Percentiles rank a stretch among this genome's conserved stretches.
These are phyloP conservation scores for Rhodamnia argentea DNA, from an alignment of 345 rosid genomes.

Conservation along the genomic window DNA sequence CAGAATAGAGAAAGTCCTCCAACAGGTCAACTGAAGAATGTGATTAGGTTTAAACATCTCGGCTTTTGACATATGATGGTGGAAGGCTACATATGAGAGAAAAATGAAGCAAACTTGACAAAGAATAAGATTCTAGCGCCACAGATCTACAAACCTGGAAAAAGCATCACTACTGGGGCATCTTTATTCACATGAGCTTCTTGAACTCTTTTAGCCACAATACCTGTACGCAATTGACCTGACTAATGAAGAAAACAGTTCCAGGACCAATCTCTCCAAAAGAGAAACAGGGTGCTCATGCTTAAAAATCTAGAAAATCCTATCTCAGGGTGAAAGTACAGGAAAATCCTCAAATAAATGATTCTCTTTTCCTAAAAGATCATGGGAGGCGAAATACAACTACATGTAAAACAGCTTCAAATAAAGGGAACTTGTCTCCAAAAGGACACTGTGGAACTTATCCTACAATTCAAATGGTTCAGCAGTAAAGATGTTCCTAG, in stretches of 20 bases:
- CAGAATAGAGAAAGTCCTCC: not conserved
- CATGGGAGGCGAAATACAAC: not conserved
- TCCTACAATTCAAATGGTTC: not conserved
- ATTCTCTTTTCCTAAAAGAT: not conserved
- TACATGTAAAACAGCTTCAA: not conserved
- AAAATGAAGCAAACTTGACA: not conserved
- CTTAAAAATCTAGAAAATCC: not conserved
- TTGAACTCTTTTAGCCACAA: conserved; percentile 70
- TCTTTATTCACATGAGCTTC: conserved; percentile 60
- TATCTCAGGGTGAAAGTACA: not conserved
- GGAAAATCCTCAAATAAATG: not conserved
- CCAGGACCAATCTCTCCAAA: not conserved
- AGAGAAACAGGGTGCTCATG: not conserved
- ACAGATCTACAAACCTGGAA: conserved; percentile 49
- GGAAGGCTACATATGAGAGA: not conserved
- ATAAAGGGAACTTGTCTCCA: not conserved
- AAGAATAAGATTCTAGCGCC: not conserved
- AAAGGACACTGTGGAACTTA: not conserved
- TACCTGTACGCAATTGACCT: conserved; percentile 30
- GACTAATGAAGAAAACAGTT: not conserved
- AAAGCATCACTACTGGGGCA: conserved; percentile 84
- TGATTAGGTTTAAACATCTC: not conserved
- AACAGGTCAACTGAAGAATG: not conserved
- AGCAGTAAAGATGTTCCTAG: not conserved
- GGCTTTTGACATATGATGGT: not conserved